Evolutionary conservation across 495 filamentous ascomycete genomes (phyloP).

Genomic region (Aspergillus saccharolyticus): DNA sequence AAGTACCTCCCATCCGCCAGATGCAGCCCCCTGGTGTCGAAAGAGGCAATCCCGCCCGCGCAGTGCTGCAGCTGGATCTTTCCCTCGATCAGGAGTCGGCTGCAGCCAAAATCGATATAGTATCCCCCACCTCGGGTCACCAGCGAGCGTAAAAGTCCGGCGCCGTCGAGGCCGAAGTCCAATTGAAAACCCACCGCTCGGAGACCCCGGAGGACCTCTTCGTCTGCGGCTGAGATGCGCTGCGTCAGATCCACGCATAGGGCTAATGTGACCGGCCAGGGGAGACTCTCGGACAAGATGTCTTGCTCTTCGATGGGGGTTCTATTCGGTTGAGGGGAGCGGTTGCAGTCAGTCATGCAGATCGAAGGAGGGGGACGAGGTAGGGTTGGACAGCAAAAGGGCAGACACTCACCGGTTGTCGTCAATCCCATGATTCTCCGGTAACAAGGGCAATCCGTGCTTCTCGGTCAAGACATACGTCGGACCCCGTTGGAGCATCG

Average conservation of each 20-base stretch:
- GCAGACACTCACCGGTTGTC: slow-evolving; percentile 27
- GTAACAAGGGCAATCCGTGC: slow-evolving; percentile 51
- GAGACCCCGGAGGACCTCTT: slow-evolving; percentile 53
- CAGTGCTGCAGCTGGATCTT: slow-evolving; percentile 71
- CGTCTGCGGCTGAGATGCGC: slow-evolving; percentile 46
- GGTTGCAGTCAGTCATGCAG: too few species aligned
- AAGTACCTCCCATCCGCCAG: slow-evolving; percentile 62
- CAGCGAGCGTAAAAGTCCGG: slow-evolving; percentile 66
- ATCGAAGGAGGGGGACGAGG: not conserved
- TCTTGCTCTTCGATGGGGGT: slow-evolving; percentile 59
- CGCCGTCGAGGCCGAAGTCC: slow-evolving; percentile 58
- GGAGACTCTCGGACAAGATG: slow-evolving; percentile 49
- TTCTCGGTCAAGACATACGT: slow-evolving; percentile 66
- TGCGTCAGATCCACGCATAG: slow-evolving; percentile 48
- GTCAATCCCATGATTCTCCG: slow-evolving; percentile 58
- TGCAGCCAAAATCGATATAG: slow-evolving; percentile 71
- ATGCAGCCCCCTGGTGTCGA: slow-evolving; percentile 51
- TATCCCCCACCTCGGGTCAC: slow-evolving; percentile 69
- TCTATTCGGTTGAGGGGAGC: slow-evolving; percentile 9
- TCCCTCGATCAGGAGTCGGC: slow-evolving; percentile 65
- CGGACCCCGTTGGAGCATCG: slow-evolving; percentile 71
- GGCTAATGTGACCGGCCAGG: slow-evolving; percentile 53
- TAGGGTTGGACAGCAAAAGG: too few species aligned
- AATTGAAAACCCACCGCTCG: slow-evolving; percentile 61
- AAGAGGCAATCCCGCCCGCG: slow-evolving; percentile 49